Conservation (phyloP, 2,329 filamentous ascomycete genomes). For the Fusarium chlamydosporum region DNA sequence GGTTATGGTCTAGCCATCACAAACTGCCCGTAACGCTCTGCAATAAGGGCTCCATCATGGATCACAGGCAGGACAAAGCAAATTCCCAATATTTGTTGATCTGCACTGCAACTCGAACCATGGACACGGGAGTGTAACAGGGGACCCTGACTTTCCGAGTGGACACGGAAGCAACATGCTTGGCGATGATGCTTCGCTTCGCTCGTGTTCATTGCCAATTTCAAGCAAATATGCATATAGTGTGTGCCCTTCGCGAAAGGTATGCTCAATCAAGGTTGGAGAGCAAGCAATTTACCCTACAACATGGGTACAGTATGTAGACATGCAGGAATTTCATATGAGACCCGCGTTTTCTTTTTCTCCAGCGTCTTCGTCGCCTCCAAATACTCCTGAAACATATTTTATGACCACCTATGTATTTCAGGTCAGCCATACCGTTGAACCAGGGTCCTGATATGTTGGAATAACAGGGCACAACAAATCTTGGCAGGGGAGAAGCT, state of each 20-base stretch:
- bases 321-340: neutral
- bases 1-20: neutral
- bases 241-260: neutral
- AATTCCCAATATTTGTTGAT: constrained; percentile 36
- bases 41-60: constrained; percentile 11
- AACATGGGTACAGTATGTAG: neutral
- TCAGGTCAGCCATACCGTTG: constrained; percentile 18
- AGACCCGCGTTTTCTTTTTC: neutral
- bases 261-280: neutral
- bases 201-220: neutral
- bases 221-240: neutral
- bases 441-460: constrained; percentile 8
- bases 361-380: constrained; percentile 3
- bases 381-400: constrained; percentile 18
- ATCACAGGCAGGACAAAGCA: constrained; percentile 22
- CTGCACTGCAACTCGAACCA: constrained; percentile 42
- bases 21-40: neutral
- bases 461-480: constrained; percentile 13
- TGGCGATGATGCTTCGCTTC: constrained; percentile 15
- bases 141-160: constrained; percentile 29
- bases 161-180: constrained; percentile 23
- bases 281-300: neutral
- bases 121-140: constrained; percentile 36
- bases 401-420: constrained; percentile 24
- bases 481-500: constrained; percentile 39